Base-by-base conservation (phyloP, 345 rosid species). In the Theobroma cacao region DNA sequence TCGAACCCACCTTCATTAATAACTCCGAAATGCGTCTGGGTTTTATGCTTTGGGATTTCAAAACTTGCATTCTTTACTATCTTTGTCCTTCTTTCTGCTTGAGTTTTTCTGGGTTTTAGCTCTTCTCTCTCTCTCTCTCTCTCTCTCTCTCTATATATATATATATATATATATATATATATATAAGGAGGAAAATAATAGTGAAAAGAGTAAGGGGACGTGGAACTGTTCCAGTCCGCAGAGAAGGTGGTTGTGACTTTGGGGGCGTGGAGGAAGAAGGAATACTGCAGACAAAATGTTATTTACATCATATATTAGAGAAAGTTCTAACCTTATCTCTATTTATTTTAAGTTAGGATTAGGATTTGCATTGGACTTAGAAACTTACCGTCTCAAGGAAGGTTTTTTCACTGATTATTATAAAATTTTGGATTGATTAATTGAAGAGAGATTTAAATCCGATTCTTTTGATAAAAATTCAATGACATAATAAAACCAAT, bases 41-140 rank as follows among this genome's bases (percentile, higher is more conserved):
- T 38, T n/a, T 58, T 14, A 62, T 22, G 72, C 70, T 56, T 33
- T 58, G 84, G 33, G 76, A 30, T 59, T 43, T 79, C 38, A 80
- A 53, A 70, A 79, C 9, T 73, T 68, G 82, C 92, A 89, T 89
- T 63, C 3, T 53, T 6, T n/a, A 4, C n/a, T 62, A 26, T 1
- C 17, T 26, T 5, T 24, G n/a, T 22, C 15, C 2, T 3, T 20
- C 36, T 33, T 15, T 76, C 55, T 33, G 3, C n/a, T 43, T 65
- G 30, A 4, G 38, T 4, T 17, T 4, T 66, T 65, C 36, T 72
- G 22, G 64, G 77, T 77, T 33, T 33, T 72, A 72, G 66, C 12
- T 62, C 12, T 62, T 64, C 26, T 45, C 47, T 45, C 5, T 4
- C 68, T 10, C n/a, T n/a, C n/a, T n/a, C n/a, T n/a, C n/a, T n/a